Evolutionary conservation across 225 moss, liverwort and hornwort species (phyloP).

Genomic region (Antitrichia curtipendula): DNA sequence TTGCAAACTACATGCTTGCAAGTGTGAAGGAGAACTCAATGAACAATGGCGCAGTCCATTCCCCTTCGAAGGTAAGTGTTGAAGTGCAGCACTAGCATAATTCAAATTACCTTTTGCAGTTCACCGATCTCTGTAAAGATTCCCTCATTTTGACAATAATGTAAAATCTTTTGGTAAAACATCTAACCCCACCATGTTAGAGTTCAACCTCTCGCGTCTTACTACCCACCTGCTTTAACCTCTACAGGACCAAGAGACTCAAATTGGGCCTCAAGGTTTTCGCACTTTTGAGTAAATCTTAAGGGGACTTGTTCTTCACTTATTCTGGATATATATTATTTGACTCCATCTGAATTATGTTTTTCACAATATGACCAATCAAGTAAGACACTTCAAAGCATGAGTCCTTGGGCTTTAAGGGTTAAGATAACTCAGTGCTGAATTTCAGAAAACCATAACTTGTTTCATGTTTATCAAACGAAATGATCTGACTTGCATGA

Average conservation of each 20-base stretch:
- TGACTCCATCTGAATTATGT: too few species aligned
- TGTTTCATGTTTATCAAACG: background rate
- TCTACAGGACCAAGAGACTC: background rate
- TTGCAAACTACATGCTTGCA: constrained; percentile 68
- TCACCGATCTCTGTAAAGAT: background rate
- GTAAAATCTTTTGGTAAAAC: background rate
- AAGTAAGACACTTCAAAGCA: too few species aligned
- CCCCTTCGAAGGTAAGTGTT: constrained; percentile 31
- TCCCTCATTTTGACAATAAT: too few species aligned
- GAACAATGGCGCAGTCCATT: constrained; percentile 43
- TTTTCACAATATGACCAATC: background rate
- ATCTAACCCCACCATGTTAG: background rate
- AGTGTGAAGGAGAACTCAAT: constrained; percentile 48
- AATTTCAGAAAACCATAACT: background rate
- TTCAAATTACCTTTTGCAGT: background rate
- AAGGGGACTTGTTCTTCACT: background rate
- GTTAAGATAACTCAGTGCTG: background rate
- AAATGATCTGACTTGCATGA: background rate
- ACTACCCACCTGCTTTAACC: background rate
- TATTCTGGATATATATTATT: background rate
- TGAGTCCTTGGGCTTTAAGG: background rate
- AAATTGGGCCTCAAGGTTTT: background rate
- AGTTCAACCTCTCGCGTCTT: background rate
- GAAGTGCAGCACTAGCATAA: background rate
- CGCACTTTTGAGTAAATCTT: background rate